phyloP scores from a whole-genome alignment of 768 basidiomycete species.

The Lactifluus echinatus region DNA sequence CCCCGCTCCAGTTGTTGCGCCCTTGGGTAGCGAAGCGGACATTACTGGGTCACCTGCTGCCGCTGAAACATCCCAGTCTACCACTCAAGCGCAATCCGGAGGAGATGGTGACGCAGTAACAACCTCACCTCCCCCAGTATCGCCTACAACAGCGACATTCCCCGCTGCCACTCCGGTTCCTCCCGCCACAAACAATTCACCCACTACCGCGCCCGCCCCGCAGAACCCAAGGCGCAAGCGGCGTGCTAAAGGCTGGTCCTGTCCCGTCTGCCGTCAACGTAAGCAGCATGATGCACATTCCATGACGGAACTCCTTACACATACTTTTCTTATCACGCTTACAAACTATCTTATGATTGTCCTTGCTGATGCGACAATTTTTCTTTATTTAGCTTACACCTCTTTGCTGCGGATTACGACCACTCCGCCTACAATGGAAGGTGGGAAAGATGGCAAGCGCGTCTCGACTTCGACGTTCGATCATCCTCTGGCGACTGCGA shows the following conservation, averaged over 20 bases:
- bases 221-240: conserved; percentile 64
- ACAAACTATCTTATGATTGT: no score
- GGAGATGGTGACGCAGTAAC: conserved; percentile 9
- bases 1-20: neutral
- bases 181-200: conserved; percentile 13
- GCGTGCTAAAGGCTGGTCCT: conserved; percentile 96
- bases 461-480: conserved; percentile 20
- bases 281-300: no score
- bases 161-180: conserved; percentile 18
- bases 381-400: conserved; percentile 32
- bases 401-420: conserved; percentile 38
- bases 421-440: conserved; percentile 20
- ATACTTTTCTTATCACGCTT: no score
- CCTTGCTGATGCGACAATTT: no score
- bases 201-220: conserved; percentile 15
- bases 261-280: conserved; percentile 94
- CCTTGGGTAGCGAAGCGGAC: neutral
- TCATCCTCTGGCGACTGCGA: neutral
- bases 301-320: no score
- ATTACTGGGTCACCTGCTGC: neutral
- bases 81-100: conserved; percentile 12
- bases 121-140: neutral
- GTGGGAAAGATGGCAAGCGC: conserved; percentile 18
- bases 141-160: neutral
- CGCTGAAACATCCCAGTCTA: conserved; percentile 8